Evolutionary conservation across 2,329 filamentous ascomycete species (phyloP), one percentile per base, ranked within the genome.

Genomic region (Colletotrichum siamense): DNA sequence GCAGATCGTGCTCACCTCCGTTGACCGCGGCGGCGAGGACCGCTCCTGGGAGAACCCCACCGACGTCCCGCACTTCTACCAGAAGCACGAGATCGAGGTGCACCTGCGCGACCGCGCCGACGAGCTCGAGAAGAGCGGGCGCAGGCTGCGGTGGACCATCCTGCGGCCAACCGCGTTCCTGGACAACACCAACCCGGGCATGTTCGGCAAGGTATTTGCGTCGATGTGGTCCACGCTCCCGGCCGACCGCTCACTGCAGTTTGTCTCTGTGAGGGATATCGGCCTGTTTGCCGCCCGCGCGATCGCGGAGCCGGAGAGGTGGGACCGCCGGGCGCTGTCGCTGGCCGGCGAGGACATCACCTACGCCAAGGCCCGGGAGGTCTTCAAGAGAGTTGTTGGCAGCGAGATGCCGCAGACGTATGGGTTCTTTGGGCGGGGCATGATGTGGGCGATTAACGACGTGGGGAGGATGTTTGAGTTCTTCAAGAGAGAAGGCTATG

Each of bases 1-100:
- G 71, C 81, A 81, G 24, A 91, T 81, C 72, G 80, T 81, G 8
- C 79, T 81, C 18, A 78, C 77, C n/a, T 78, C 78, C 5, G 79
- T 81, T 24, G 80, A 81, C 18, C 79, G 80, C 5, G 80, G 80
- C 16, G 80, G 80, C 24, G 79, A 81, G 26, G 66, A 79, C n/a
- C 71, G 64, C 52, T 82, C 79, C 8, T 81, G 80, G 80, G 28
- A 62, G 1, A 74, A 80, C 7, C 75, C 80, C 5, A 81, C 80
- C 12, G 65, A 71, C 10, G 77, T 81, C 2, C 80, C 79, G n/a
- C 80, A 81, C 39, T 79, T 79, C 34, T 73, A 77, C 24, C 71
- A 79, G 34, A 79, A 79, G 74, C 77, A 78, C 68, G 70, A 71
- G 69, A 75, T 79, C 67, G 78, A 79, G 61, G 22, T 76, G 28